Percentiles rank a stretch among this genome's conserved stretches.
phyloP scores from a whole-genome alignment of 73 alveolate species.

The Symbiodinium natans region DNA sequence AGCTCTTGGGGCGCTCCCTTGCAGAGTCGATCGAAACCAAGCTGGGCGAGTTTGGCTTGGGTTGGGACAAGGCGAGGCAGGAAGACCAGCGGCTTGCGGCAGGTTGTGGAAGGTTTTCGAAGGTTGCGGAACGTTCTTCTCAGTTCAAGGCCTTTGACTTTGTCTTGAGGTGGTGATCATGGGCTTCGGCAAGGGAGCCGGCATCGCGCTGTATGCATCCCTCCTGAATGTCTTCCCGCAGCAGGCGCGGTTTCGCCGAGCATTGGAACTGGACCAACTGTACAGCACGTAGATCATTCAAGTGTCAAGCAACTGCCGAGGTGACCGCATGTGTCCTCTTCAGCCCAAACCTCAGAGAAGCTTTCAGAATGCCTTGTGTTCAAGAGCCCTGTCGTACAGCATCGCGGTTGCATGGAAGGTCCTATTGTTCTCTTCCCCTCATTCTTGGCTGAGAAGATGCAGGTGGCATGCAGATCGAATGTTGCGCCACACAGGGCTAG shows the following conservation, averaged over 20 bases:
- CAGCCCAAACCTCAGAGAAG: background rate
- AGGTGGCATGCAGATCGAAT: background rate
- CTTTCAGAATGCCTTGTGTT: background rate
- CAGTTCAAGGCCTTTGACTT: background rate
- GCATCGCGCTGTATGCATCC: constrained; percentile 87
- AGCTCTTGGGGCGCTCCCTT: constrained; percentile 77
- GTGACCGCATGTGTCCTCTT: constrained; percentile 69
- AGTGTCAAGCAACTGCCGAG: background rate
- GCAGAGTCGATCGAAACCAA: constrained; percentile 65
- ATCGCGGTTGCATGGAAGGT: constrained; percentile 4
- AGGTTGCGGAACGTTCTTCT: background rate
- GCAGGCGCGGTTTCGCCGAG: constrained; percentile 25
- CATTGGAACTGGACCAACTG: background rate
- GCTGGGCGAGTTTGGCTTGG: constrained; percentile 61
- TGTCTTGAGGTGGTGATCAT: constrained; percentile 34
- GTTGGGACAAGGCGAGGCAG: constrained; percentile 93
- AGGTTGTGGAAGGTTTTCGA: background rate
- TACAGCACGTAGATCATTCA: background rate
- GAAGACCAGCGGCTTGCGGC: background rate
- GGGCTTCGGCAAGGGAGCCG: constrained; percentile 94
- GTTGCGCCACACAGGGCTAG: background rate
- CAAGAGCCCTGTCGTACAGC: background rate
- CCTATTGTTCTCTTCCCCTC: constrained; percentile 85
- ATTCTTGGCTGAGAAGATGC: constrained; percentile 89
- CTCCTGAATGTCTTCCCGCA: constrained; percentile 71